Percentiles rank a stretch among this genome's conserved stretches.
These are phyloP conservation scores for Fragaria nilgerrensis DNA, from an alignment of 306 rosid species.

Conservation along the genomic window DNA sequence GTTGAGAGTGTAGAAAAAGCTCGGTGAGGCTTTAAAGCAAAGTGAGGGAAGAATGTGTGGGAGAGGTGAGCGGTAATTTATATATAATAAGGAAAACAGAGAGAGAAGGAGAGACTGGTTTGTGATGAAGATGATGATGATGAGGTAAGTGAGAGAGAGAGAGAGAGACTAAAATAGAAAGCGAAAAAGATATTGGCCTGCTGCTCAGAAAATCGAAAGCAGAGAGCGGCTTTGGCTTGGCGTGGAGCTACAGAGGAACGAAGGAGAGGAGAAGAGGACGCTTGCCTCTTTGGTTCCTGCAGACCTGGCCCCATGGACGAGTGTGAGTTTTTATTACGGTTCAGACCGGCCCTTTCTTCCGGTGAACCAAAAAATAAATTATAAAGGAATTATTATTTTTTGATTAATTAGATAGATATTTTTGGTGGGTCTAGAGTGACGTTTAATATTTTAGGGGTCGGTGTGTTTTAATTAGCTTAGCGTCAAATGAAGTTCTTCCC, in stretches of 20 bases:
- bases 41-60: conserved; percentile 5
- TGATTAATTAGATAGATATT: background rate
- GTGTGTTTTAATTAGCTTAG: background rate
- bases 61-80: conserved; percentile 3
- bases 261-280: no score
- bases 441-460: no score
- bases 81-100: background rate
- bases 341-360: background rate
- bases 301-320: no score
- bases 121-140: background rate
- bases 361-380: background rate
- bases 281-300: no score
- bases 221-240: background rate
- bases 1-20: background rate
- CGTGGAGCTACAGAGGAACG: background rate
- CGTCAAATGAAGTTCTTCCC: background rate
- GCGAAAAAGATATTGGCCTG: background rate
- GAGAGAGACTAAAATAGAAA: background rate
- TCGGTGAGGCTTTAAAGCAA: background rate
- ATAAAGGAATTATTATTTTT: background rate
- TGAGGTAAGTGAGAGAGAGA: background rate
- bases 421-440: background rate
- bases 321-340: no score
- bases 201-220: background rate
- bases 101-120: background rate